Conservation (phyloP, 345 rosid genomes). For the Stellera chamaejasme region DNA sequence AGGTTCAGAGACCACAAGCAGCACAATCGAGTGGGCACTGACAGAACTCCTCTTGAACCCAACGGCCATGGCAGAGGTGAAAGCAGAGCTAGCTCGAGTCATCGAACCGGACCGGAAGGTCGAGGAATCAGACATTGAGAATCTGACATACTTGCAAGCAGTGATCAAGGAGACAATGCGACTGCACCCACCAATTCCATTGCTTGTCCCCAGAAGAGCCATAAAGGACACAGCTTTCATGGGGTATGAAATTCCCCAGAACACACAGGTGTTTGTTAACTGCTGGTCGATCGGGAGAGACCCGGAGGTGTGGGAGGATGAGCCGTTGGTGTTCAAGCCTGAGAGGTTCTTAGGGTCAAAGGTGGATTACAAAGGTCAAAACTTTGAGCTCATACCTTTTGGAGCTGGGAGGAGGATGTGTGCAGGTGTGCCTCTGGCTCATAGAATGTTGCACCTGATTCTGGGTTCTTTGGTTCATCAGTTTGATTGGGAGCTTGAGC, state of each 20-base stretch:
- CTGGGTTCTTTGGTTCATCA: slow-evolving; percentile 20
- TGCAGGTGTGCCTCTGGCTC: slow-evolving; percentile 19
- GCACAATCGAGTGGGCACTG: slow-evolving; percentile 64
- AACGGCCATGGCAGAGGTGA: slow-evolving; percentile 30
- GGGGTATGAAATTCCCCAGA: slow-evolving; percentile 42
- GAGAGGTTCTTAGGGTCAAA: slow-evolving; percentile 21
- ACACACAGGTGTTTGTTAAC: slow-evolving; percentile 43
- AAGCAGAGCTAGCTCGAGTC: slow-evolving; percentile 36
- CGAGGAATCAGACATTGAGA: slow-evolving; percentile 42
- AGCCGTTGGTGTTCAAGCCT: slow-evolving; percentile 21
- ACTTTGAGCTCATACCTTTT: slow-evolving; percentile 19
- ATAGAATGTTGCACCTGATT: slow-evolving; percentile 7
- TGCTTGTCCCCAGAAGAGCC: slow-evolving; percentile 47
- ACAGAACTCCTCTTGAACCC: slow-evolving; percentile 50
- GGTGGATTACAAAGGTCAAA: slow-evolving; percentile 17
- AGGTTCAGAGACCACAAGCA: slow-evolving; percentile 52
- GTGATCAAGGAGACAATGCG: slow-evolving; percentile 45
- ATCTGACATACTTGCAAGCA: slow-evolving; percentile 46
- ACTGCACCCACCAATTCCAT: slow-evolving; percentile 51
- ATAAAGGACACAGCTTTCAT: slow-evolving; percentile 31
- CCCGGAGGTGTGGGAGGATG: slow-evolving; percentile 42
- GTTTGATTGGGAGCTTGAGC: slow-evolving; percentile 31
- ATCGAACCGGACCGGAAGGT: slow-evolving; percentile 33
- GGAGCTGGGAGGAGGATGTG: slow-evolving; percentile 29
- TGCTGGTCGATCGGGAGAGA: slow-evolving; percentile 66